Evolutionary conservation across 176 grass and related monocot species (phyloP).

Genomic region (Ensete ventricosum): DNA sequence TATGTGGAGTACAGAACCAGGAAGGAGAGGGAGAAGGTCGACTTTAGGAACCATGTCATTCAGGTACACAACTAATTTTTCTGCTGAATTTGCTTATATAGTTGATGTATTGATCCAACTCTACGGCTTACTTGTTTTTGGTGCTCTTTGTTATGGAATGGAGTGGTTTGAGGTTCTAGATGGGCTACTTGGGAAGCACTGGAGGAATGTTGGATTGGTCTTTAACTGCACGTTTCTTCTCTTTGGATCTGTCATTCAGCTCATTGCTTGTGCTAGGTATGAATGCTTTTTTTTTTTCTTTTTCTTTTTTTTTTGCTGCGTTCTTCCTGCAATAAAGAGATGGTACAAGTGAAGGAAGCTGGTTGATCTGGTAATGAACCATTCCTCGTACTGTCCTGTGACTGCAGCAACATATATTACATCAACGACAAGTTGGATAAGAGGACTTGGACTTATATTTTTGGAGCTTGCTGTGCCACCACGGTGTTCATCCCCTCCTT

Average conservation of each 20-base stretch:
- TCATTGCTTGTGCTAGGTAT: constrained; percentile 47
- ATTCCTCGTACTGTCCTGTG: too few relatives aligned
- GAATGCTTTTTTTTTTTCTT: background rate
- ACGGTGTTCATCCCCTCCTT: constrained; percentile 49
- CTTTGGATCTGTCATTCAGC: constrained; percentile 42
- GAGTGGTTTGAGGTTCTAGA: constrained; percentile 52
- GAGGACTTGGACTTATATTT: constrained; percentile 49
- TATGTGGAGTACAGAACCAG: constrained; percentile 38
- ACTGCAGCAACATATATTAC: constrained; percentile 44
- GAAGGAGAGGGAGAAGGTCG: constrained; percentile 44
- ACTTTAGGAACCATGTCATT: constrained; percentile 45
- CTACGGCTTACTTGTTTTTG: background rate
- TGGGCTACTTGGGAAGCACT: constrained; percentile 36
- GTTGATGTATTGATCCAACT: background rate
- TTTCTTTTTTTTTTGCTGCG: too few relatives aligned
- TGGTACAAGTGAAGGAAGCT: too few relatives aligned
- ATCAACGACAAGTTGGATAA: constrained; percentile 43
- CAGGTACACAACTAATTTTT: constrained; percentile 22
- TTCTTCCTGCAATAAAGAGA: background rate
- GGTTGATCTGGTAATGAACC: too few relatives aligned
- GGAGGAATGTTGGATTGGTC: constrained; percentile 33
- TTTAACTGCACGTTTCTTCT: constrained; percentile 50
- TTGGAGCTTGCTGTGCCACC: constrained; percentile 41
- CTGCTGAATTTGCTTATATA: background rate
- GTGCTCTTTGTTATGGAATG: background rate